Percentiles rank a stretch among this genome's conserved stretches.
Evolutionary conservation across 1,139 yeast genomes (phyloP).

Genomic region (Suhomyces atakaporum): DNA sequence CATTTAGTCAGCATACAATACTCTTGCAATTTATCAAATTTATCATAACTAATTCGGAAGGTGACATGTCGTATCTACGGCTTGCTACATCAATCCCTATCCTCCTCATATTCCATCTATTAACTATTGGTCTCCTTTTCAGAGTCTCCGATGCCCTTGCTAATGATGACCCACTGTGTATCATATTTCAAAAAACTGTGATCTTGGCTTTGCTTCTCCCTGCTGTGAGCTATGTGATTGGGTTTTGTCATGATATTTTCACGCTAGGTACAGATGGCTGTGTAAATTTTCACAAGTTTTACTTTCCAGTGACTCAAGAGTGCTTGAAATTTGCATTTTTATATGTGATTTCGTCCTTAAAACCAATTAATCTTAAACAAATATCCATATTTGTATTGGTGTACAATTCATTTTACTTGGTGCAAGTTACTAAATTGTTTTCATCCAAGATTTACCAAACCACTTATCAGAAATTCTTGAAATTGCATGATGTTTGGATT

Average conservation of each 20-base stretch:
- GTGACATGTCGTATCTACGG: slow-evolving; percentile 6
- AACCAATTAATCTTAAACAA: slow-evolving; percentile 14
- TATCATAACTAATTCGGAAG: too few relatives aligned
- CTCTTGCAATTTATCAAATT: too few relatives aligned
- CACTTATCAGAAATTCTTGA: slow-evolving; percentile 17
- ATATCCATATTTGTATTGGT: slow-evolving; percentile 15
- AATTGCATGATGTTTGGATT: slow-evolving; percentile 20
- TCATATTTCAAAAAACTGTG: slow-evolving; percentile 14
- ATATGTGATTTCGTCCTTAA: slow-evolving; percentile 8
- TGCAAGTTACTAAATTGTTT: slow-evolving; percentile 5
- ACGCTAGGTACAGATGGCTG: slow-evolving; percentile 12
- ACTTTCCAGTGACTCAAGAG: slow-evolving; percentile 19
- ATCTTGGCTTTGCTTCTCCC: slow-evolving; percentile 16
- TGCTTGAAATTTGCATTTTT: slow-evolving; percentile 14
- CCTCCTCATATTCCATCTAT: slow-evolving; percentile 1
- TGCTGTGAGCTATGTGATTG: slow-evolving; percentile 11
- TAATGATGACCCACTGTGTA: slow-evolving; percentile 4
- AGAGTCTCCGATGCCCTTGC: slow-evolving; percentile 2
- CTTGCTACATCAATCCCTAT: neutral
- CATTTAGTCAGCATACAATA: slow-evolving; percentile 5
- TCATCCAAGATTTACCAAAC: slow-evolving; percentile 13
- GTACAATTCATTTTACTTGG: slow-evolving; percentile 10
- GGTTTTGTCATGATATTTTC: slow-evolving; percentile 16
- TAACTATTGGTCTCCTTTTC: neutral
- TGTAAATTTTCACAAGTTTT: slow-evolving; percentile 14